phyloP scores from a whole-genome alignment of 75 land plant genomes.

The Pinus albicaulis region DNA sequence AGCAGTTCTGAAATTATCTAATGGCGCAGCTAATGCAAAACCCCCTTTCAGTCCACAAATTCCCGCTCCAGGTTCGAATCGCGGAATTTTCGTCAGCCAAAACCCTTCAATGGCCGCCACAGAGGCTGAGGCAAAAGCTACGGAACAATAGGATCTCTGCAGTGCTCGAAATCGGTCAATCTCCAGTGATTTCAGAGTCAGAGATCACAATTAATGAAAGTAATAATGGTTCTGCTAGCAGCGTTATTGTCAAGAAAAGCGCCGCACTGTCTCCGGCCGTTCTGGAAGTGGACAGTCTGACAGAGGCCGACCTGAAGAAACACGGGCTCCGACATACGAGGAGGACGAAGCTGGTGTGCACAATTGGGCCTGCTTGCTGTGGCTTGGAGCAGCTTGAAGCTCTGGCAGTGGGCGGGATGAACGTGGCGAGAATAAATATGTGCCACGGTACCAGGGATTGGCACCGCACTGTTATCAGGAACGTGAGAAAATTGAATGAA shows the following conservation, averaged over 20 bases:
- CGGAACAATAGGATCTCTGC: not conserved
- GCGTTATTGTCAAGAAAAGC: not conserved
- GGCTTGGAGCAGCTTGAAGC: conserved; percentile 50
- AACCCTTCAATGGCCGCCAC: not conserved
- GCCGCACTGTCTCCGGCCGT: too few relatives aligned
- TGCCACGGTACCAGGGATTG: conserved; percentile 70
- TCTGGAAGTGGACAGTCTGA: conserved; percentile 35
- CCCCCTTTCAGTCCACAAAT: not conserved
- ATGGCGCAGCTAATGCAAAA: conserved; percentile 11
- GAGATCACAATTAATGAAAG: not conserved
- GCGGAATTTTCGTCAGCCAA: not conserved
- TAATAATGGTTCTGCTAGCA: not conserved
- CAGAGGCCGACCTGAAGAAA: conserved; percentile 47
- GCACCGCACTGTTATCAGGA: conserved; percentile 52
- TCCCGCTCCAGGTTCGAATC: too few relatives aligned
- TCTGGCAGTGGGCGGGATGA: conserved; percentile 69
- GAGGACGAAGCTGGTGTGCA: conserved; percentile 77
- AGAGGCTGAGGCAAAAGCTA: not conserved
- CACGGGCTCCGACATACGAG: conserved; percentile 49
- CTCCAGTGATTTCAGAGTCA: conserved; percentile 7
- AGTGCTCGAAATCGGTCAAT: not conserved
- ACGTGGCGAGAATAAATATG: conserved; percentile 75
- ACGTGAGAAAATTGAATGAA: conserved; percentile 32
- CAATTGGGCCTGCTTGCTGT: conserved; percentile 66
- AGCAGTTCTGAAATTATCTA: too few relatives aligned